Evolutionary conservation across 331 rosid genomes (phyloP).

Genomic region (Arachis monticola): DNA sequence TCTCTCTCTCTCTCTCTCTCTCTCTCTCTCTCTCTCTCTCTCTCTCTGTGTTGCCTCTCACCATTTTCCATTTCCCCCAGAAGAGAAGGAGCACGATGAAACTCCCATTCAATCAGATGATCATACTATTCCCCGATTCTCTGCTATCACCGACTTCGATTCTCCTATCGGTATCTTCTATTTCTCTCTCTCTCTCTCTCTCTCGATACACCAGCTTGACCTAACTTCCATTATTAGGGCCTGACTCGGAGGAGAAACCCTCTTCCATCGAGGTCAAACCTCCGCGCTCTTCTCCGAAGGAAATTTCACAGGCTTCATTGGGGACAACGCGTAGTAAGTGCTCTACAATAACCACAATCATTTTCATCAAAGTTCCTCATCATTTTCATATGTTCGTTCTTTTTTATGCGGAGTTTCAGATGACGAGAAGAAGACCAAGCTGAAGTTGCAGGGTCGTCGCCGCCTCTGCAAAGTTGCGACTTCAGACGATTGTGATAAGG

Average conservation of each 20-base stretch:
- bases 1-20: too few relatives aligned
- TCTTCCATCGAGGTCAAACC: constrained; percentile 11
- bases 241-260: constrained; percentile 18
- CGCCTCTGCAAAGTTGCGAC: constrained; percentile 76
- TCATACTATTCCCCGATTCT: constrained; percentile 51
- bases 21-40: background rate
- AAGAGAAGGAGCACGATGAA: background rate
- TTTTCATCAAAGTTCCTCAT: background rate
- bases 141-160: constrained; percentile 58
- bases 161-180: constrained; percentile 49
- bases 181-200: background rate
- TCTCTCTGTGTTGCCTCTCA: background rate
- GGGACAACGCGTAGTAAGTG: constrained; percentile 43
- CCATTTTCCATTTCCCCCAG: background rate
- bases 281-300: background rate
- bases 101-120: constrained; percentile 29
- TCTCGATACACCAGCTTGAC: background rate
- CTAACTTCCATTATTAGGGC: constrained; percentile 34
- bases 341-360: background rate
- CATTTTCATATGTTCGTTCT: background rate
- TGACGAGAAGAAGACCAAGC: constrained; percentile 56
- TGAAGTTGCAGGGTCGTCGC: constrained; percentile 74
- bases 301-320: background rate
- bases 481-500: constrained; percentile 35
- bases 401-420: constrained; percentile 32